Evolutionary conservation across 2,329 filamentous ascomycete species (phyloP), one percentile per base, ranked within the genome.

Genomic region (Aspergillus carbonarius): DNA sequence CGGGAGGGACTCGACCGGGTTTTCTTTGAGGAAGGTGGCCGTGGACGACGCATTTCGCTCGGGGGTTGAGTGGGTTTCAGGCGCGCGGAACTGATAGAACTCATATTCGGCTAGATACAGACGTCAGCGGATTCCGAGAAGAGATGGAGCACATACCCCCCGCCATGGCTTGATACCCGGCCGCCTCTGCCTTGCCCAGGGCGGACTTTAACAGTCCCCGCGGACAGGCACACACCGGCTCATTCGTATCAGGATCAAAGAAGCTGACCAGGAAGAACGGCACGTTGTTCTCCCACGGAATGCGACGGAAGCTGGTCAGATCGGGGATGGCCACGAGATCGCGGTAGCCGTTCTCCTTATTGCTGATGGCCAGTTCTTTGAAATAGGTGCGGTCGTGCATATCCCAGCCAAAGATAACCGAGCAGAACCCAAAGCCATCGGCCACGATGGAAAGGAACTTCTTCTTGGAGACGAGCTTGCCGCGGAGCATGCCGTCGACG

Each of bases 311-410:
- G 62, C 84, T 90, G 59, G 77, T 80, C 39, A 96, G 79, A 71
- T 97, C 92, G 0, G 92, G 88, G 37, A 93, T 80, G 13, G 93
- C 92, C 52, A 96, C 83, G 44, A 96, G 78, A 74, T 96, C 93
- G 64, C 88, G 85, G 76, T 96, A 96, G 44, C 92, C 92, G 73
- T 96, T 96, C 70, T 91, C 88, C 66, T 90, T 90, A 78, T 96
- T 96, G 77, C 91, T 95, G 74, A 96, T 89, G 70, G 85, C 85
- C 63, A 96, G 84, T 77, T 96, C 92, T 67, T 84, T 86, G 73
- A 91, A 88, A 75, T 96, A 97, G 10, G 91, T 96, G 79, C 87
- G 83, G 71, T 97, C 93, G 76, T 97, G 92, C 91, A 96, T 96
- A 76, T 97, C 92, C 93, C 93, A 96, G 73, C 93, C 92, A 70